Conservation (phyloP, 495 filamentous ascomycete genomes). For the Aspergillus cavernicola region DNA sequence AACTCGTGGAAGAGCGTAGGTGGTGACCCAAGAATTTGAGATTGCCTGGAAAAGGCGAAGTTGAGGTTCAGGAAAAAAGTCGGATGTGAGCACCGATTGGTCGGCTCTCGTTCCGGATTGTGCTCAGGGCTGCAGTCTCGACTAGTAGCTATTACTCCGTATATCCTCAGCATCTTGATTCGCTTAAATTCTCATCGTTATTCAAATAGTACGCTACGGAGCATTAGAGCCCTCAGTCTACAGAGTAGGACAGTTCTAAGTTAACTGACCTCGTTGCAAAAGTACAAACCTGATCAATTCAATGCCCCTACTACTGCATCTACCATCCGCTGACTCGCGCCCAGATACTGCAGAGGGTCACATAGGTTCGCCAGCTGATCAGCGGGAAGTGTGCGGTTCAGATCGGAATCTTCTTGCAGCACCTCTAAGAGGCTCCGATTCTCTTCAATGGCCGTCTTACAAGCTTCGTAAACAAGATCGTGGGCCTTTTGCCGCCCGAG, state of each 20-base stretch:
- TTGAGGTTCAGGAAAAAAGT: too few relatives aligned
- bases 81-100: too few relatives aligned
- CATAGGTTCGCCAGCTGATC: slow-evolving; percentile 40
- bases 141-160: too few relatives aligned
- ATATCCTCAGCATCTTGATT: too few relatives aligned
- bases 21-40: background rate
- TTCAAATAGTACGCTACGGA: too few relatives aligned
- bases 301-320: slow-evolving; percentile 33
- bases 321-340: slow-evolving; percentile 44
- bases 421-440: slow-evolving; percentile 37
- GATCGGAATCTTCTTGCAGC: slow-evolving; percentile 34
- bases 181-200: too few relatives aligned
- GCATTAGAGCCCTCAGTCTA: too few relatives aligned
- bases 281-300: background rate
- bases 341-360: slow-evolving; percentile 48
- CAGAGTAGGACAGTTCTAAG: too few relatives aligned
- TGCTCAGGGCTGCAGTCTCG: too few relatives aligned
- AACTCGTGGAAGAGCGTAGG: background rate
- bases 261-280: too few relatives aligned
- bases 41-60: background rate
- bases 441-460: slow-evolving; percentile 44
- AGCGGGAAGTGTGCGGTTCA: slow-evolving; percentile 33
- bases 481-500: slow-evolving; percentile 48
- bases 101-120: too few relatives aligned
- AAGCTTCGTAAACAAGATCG: slow-evolving; percentile 51